Evolutionary conservation across 2,329 filamentous ascomycete species (phyloP), one percentile per base, ranked within the genome.

Genomic region (Teratosphaeria gauchensis): DNA sequence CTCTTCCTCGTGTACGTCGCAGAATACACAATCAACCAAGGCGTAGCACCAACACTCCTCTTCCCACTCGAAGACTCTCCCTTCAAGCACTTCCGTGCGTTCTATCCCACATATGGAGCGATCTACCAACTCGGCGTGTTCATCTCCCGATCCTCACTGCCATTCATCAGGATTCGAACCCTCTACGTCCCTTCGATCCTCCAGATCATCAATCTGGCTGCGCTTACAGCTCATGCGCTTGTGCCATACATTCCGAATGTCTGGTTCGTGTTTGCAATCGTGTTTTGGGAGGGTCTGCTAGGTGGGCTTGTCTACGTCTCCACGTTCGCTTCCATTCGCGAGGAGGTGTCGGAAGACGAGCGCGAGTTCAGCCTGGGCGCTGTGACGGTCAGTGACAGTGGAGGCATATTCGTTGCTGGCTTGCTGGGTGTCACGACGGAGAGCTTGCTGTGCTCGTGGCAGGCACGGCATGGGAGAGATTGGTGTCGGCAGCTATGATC

Each of bases 1-100:
- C 80, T 99, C 14, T 80, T 97, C 35, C 77, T 97, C 16, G 94
- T 99, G 32, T 99, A 96, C 72, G 83, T 97, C 38, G 90, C 92
- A 58, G 94, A 99, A 77, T 99, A 99, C 72, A 95, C 89, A 58
- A 96, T 97, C 74, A 97, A 97, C 76, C 92, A 96, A 76, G 92
- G 92, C 38, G 90, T 97, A 0, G 81, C 90, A 0, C 92, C 94
- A 0, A 96, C 91, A 0, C 78, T 97, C 0, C 82, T 99, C 4
- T 99, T 96, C 70, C 90, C 92, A 0, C 78, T 96, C 0, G 70
- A 80, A 1, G 75, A 82, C 11, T 87, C 89, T 0, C 94, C 94
- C 0, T 97, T 97, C 71, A 75, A 78, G 33, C 83, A 90, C 65
- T 94, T 86, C 71, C 86, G 92, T 48, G 87, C 86, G 33, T 97